phyloP scores from a whole-genome alignment of 495 filamentous ascomycete genomes.

The Chaetomium fimeti region DNA sequence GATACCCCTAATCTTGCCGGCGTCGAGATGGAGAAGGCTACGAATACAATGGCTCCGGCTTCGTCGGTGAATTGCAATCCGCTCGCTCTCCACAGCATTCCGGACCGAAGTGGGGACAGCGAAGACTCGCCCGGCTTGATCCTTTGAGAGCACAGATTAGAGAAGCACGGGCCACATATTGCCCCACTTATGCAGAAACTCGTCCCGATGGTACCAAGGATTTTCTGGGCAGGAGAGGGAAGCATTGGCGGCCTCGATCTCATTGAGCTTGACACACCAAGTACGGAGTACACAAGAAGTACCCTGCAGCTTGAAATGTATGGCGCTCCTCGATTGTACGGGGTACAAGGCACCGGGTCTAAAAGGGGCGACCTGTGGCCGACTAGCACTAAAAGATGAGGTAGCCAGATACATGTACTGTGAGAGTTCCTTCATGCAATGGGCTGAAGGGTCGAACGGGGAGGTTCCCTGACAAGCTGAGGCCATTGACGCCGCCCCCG shows the following conservation, averaged over 20 bases:
- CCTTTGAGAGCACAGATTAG: neutral
- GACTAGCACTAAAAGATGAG: no score
- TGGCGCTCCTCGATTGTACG: no score
- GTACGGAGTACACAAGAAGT: neutral
- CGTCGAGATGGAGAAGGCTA: neutral
- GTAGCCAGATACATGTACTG: no score
- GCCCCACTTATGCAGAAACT: conserved; percentile 11
- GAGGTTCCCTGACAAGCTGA: conserved; percentile 18
- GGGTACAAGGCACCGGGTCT: no score
- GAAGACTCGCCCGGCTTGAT: neutral
- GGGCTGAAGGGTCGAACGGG: no score
- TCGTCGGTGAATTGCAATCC: neutral
- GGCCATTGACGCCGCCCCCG: neutral
- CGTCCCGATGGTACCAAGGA: neutral
- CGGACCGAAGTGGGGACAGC: neutral
- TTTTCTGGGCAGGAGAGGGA: neutral
- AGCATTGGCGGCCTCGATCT: neutral
- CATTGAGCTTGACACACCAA: no score
- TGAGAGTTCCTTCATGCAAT: no score
- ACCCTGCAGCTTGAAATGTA: neutral
- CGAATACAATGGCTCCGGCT: neutral
- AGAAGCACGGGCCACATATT: neutral
- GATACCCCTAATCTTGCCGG: neutral
- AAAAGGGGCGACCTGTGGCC: no score
- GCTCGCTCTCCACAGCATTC: neutral